Base-by-base conservation (phyloP, 345 rosid genomes). In the Corchorus olitorius region DNA sequence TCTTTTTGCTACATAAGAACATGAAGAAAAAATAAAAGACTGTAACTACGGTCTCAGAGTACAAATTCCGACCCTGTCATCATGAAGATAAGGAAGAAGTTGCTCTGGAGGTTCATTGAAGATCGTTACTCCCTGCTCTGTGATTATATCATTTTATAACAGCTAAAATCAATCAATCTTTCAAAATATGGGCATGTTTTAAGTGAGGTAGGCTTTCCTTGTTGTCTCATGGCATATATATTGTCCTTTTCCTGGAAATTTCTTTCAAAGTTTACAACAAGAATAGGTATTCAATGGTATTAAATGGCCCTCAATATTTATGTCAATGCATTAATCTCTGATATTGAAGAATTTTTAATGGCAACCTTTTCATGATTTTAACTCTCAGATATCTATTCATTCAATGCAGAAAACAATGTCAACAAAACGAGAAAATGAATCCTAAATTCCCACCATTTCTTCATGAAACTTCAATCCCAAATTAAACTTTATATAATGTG, bases 331-430 rank as follows among this genome's bases (percentile, higher is more conserved):
- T 49, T 68, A 27, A 50, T 33, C 59, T 55, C 56, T 69, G 58
- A 49, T 33, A 16, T 14, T 68, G 73, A 50, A 19, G 59, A 50
- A 27, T 34, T 17, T 34, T 70, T 52, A 70, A 70, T 53, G 46
- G 35, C 74, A 70, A 53, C 60, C 60, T 16, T 52, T 49, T 70
- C 60, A 34, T 50, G 73, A 50, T 70, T 70, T 52, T 46, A 70
- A 34, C 6, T 27, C 73, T 27, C 73, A 8, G 73, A 52, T 70
- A 34, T 70, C 43, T 27, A 52, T 70, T 52, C 60, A 52, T 34
- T 70, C 20, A n/a, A n/a, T 53, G 34, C 34, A 17, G 58, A 53
- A 20, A 61, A 62, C 41, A 17, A 53, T 72, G 35, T 55, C 64
- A 54, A 35, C 50, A 55, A 11, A 72, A 72, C 48, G 53, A 20